Percentiles rank a stretch among this genome's conserved stretches.
Conservation (phyloP, 2,329 filamentous ascomycete species). For the Nemania diffusa region DNA sequence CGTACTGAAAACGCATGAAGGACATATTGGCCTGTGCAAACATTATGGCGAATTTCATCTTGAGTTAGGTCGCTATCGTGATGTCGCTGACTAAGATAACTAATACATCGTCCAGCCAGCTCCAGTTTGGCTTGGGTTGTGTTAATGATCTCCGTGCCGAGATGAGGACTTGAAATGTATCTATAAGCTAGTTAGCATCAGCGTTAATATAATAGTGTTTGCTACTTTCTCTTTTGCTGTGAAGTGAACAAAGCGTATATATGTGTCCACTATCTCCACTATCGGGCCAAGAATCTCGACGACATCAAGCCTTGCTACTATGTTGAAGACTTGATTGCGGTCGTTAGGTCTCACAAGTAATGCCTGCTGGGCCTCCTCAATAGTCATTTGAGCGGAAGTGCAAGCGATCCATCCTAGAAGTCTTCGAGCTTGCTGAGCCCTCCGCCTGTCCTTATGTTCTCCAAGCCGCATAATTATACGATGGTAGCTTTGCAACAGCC, state of each 20-base stretch:
- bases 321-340: not conserved
- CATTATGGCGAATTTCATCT: not conserved
- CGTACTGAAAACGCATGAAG: constrained; percentile 4
- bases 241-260: constrained; percentile 18
- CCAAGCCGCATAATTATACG: constrained; percentile 2
- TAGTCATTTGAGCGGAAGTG: not conserved
- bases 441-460: not conserved
- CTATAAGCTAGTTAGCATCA: not conserved
- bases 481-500: not conserved
- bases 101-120: constrained; percentile 4
- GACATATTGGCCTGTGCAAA: constrained; percentile 7
- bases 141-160: constrained; percentile 2
- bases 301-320: not conserved
- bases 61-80: not conserved
- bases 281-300: constrained; percentile 13
- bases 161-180: constrained; percentile 11
- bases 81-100: constrained; percentile 8
- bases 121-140: not conserved
- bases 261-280: not conserved
- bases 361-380: constrained; percentile 9
- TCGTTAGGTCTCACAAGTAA: not conserved
- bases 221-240: constrained; percentile 15
- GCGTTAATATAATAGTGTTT: not conserved
- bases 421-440: not conserved
- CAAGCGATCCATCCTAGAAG: constrained; percentile 16